Evolutionary conservation across 2,329 filamentous ascomycete species (phyloP).

Genomic region (Fusarium phyllophilum): DNA sequence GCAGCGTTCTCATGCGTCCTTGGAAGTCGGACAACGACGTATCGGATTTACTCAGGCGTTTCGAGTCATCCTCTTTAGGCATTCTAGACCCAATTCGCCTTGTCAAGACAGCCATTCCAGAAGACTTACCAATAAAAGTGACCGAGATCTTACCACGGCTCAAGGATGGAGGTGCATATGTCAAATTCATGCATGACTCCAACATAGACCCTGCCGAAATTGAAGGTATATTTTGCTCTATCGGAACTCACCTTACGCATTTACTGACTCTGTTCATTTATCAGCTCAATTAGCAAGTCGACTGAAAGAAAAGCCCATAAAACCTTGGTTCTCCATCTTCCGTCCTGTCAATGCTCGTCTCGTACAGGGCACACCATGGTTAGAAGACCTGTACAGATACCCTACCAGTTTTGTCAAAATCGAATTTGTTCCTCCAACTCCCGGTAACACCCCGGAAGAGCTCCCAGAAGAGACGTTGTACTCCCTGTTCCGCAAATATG

Average conservation of each 20-base stretch:
- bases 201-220: constrained; percentile 54
- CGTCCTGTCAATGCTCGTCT: constrained; percentile 74
- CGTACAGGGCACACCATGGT: constrained; percentile 88
- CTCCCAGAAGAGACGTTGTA: constrained; percentile 89
- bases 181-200: constrained; percentile 76
- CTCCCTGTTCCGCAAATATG: constrained; percentile 87
- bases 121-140: constrained; percentile 72
- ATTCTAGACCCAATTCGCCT: constrained; percentile 63
- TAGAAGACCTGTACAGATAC: constrained; percentile 88
- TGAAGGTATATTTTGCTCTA: constrained; percentile 49
- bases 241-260: background rate
- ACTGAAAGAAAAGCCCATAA: constrained; percentile 76
- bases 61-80: constrained; percentile 62
- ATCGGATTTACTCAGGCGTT: constrained; percentile 60
- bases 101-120: constrained; percentile 71
- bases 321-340: constrained; percentile 92
- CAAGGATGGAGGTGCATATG: constrained; percentile 92
- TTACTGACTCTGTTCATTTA: background rate
- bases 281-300: constrained; percentile 67
- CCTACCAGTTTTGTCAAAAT: constrained; percentile 81
- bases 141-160: constrained; percentile 84
- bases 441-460: constrained; percentile 78
- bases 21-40: constrained; percentile 63
- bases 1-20: constrained; percentile 56
- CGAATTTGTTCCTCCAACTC: constrained; percentile 81